Base-by-base conservation (phyloP, 2,329 filamentous ascomycete species). In the Trichophyton benhamiae region DNA sequence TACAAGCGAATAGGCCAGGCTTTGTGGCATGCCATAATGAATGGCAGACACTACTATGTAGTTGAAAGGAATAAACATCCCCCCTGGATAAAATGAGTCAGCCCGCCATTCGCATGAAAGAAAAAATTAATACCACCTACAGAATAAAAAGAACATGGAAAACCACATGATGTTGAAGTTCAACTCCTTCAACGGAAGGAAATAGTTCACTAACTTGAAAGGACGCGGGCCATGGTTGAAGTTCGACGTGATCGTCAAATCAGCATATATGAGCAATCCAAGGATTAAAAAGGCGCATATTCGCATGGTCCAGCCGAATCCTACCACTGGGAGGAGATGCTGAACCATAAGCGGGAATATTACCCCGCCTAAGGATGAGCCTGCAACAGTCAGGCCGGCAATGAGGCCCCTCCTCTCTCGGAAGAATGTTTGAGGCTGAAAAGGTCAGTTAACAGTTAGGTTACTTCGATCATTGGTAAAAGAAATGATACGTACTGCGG, bases 261-360 rank as follows among this genome's bases (percentile, higher is more conserved):
- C 74, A 27, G 82, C 78, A 64, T 86, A 75, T 36, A 78, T 70
- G 63, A 83, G 76, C 63, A 83, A 72, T 61, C 77, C 79, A 63
- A 88, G 78, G 63, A 88, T 84, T 57, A 87, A 73, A 61, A 88
- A 83, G 15, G 82, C 74, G 22, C 74, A 75, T 58, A 78, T 79
- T 11, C 82, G 77, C 75, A 85, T 82, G 0, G 80, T 73, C 83
- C 82, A 85, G 44, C 75, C 69, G 66, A 82, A 81, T 30, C 82
- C 79, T 58, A 83, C 72, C 48, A 75, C 27, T 0, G 74, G 73
- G 15, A 27, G 33, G 20, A 59, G 38, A 58, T 86, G 80, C 38
- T 77, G 58, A 55, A 76, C 72, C 69, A 76, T 73, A 59, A 80
- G 75, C 0, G 83, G 82, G 63, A 82, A 84, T 11, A 83, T 72